These are phyloP conservation scores for Fraxinus greggii DNA, from an alignment of 305 asterid species.

Conservation along the genomic window DNA sequence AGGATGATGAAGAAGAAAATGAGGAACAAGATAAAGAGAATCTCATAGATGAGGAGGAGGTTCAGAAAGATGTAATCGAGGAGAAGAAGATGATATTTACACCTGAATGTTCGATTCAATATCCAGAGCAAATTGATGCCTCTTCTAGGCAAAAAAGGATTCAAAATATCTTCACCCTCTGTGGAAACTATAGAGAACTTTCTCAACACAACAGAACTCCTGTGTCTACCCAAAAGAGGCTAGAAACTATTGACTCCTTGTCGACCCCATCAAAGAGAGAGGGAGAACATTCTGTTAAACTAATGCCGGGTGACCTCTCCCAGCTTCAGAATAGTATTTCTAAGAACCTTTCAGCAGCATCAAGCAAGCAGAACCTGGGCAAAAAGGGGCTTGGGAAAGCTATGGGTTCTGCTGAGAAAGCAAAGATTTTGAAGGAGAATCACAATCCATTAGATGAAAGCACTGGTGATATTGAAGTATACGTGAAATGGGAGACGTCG, in stretches of 20 bases:
- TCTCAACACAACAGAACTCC: conserved; percentile 35
- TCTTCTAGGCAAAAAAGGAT: conserved; percentile 49
- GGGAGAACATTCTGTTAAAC: conserved; percentile 16
- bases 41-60: conserved; percentile 52
- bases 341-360: conserved; percentile 22
- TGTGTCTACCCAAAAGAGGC: conserved; percentile 23
- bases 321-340: conserved; percentile 23
- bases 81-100: conserved; percentile 50
- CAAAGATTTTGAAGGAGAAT: conserved; percentile 41
- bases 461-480: conserved; percentile 25
- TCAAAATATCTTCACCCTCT: conserved; percentile 66
- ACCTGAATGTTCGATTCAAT: conserved; percentile 29
- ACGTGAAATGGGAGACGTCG: conserved; percentile 82
- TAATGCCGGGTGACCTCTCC: conserved; percentile 5
- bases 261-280: conserved; percentile 10
- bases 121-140: conserved; percentile 19
- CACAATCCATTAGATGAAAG: conserved; percentile 28
- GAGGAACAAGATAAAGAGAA: conserved; percentile 32
- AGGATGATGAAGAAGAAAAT: conserved; percentile 72
- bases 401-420: conserved; percentile 23
- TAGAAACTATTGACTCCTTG: conserved; percentile 9
- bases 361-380: not conserved
- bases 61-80: conserved; percentile 77
- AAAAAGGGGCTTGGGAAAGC: conserved; percentile 31
- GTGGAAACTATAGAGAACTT: conserved; percentile 58